Base-by-base conservation (phyloP, 768 basidiomycete species). In the Hypholoma fasciculare region DNA sequence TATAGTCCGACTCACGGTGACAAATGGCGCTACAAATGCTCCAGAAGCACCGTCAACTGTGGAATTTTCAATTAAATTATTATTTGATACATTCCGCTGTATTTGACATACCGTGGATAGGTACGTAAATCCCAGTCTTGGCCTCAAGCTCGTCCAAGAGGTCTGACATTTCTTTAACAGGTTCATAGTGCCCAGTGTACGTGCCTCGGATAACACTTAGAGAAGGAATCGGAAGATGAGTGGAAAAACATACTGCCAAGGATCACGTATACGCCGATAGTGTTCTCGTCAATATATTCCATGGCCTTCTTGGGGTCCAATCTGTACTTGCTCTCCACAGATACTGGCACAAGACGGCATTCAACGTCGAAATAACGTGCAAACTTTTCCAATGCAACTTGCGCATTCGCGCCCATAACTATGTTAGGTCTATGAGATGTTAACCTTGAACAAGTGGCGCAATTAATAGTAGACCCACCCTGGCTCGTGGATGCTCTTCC, bases 131-230 rank as follows among this genome's bases (percentile, higher is more conserved):
- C 0, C 88, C 87, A 0, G 85, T 87, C 65, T 80, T 76, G n/a
- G 71, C 72, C 67, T 89, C 81, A 65, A 83, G 85, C 62, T 83
- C 80, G 63, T 88, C 86, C 44, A 88, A 76, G 9, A 91, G 78
- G 42, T 87, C 85, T 1, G 89, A 78, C 86, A 97, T 91, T 69
- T 88, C 90, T 69, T 90, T 83, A 34, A 97, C 94, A 12, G 89
- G 86, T 65, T 96, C 95, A 65, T 81, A 83, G 61, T 83, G 82
- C 1, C 89, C 89, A 14, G 89, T 89, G 67, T 89, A 90, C 2
- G 78, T 81, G 52, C 77, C 76, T 74, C 58, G 59, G 34, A 56
- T 59, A 52, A 23, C 39, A 7, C 77, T 77, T n/a, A 49, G 42
- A 13, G 14, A 42, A 80, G 83, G 6, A 83, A 84, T 62, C 78